Evolutionary conservation across 2,329 filamentous ascomycete species (phyloP).

Genomic region (Pestalotiopsis sp.): DNA sequence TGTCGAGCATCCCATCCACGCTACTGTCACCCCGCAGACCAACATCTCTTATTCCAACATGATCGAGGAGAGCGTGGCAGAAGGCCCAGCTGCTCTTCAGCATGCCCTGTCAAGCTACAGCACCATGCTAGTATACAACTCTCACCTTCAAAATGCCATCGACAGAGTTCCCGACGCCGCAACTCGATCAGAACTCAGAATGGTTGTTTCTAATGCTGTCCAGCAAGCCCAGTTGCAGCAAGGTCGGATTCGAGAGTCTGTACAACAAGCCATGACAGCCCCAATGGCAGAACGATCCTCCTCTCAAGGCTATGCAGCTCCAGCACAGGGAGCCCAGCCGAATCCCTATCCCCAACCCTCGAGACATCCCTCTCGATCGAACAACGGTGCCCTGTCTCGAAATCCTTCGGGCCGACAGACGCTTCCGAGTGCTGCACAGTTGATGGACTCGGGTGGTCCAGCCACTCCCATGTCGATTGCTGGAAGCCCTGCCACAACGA

Average conservation of each 20-base stretch:
- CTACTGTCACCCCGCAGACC: constrained; percentile 36
- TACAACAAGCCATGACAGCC: constrained; percentile 23
- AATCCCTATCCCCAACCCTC: not conserved
- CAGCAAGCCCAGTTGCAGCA: constrained; percentile 50
- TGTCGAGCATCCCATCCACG: constrained; percentile 33
- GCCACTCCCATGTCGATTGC: not conserved
- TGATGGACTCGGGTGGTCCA: not conserved
- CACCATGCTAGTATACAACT: constrained; percentile 49
- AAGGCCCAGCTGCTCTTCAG: constrained; percentile 50
- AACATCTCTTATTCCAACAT: constrained; percentile 49
- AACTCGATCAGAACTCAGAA: constrained; percentile 50
- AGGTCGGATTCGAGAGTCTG: constrained; percentile 30
- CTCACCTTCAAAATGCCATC: constrained; percentile 53
- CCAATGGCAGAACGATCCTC: not conserved
- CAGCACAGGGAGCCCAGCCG: not conserved
- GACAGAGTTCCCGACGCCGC: constrained; percentile 53
- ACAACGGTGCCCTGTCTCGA: not conserved
- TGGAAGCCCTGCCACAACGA: constrained; percentile 15
- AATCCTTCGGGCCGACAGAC: not conserved
- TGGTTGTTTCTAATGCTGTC: constrained; percentile 50
- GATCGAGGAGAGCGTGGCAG: constrained; percentile 56
- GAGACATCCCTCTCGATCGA: not conserved
- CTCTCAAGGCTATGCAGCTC: not conserved
- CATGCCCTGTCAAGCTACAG: constrained; percentile 51
- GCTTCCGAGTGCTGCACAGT: constrained; percentile 8